These are phyloP conservation scores for Phaeolepiota aurea DNA, from an alignment of 768 basidiomycete species.

Conservation along the genomic window DNA sequence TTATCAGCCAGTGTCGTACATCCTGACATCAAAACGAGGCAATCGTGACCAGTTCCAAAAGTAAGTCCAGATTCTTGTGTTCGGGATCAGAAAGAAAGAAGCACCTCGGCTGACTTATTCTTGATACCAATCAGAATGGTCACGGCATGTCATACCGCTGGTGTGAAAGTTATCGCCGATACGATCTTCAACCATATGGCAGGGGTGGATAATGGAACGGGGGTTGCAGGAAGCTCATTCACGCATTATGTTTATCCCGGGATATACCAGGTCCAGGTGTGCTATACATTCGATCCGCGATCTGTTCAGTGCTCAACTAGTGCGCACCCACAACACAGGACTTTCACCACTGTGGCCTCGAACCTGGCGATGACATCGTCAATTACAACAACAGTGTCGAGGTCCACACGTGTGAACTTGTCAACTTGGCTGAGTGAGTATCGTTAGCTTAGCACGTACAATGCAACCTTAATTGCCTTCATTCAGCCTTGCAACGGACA, in stretches of 20 bases:
- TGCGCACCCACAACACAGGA: slow-evolving; percentile 2
- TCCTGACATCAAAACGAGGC: slow-evolving; percentile 56
- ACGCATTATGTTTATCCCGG: slow-evolving; percentile 47
- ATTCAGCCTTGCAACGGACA: slow-evolving; percentile 51
- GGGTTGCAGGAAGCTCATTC: slow-evolving; percentile 40
- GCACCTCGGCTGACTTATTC: background rate
- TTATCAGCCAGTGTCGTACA: slow-evolving; percentile 65
- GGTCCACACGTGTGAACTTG: slow-evolving; percentile 51
- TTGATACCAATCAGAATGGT: slow-evolving; percentile 29
- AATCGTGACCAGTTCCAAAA: slow-evolving; percentile 41
- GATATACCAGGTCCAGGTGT: slow-evolving; percentile 36
- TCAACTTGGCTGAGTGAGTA: slow-evolving; percentile 42
- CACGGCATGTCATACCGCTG: slow-evolving; percentile 39
- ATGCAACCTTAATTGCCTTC: background rate
- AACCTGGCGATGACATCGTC: slow-evolving; percentile 42
- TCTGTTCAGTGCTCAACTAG: background rate
- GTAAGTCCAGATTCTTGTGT: slow-evolving; percentile 13
- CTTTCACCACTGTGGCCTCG: slow-evolving; percentile 47
- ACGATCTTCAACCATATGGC: slow-evolving; percentile 67
- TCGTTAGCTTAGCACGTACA: slow-evolving; percentile 1
- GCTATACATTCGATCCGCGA: slow-evolving; percentile 8
- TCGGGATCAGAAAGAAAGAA: no score
- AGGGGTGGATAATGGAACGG: slow-evolving; percentile 36
- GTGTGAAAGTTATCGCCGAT: slow-evolving; percentile 50
- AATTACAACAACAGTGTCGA: slow-evolving; percentile 45